A percentile compares a stretch with the other conserved stretches of the same genome.
These are phyloP conservation scores for Solanum chilense DNA, from an alignment of 257 asterid genomes.

Conservation along the genomic window DNA sequence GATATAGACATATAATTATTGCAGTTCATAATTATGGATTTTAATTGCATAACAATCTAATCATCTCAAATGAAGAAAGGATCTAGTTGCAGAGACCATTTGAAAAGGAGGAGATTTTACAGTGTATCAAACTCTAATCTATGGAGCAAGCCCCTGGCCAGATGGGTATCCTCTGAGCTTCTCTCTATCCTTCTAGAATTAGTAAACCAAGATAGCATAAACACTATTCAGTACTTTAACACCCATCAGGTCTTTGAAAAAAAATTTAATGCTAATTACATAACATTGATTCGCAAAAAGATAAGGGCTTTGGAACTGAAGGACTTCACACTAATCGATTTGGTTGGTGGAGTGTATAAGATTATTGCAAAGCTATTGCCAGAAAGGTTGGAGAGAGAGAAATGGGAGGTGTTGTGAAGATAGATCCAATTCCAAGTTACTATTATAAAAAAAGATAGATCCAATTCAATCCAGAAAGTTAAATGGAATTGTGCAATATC, in stretches of 20 bases:
- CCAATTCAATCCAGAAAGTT: no score
- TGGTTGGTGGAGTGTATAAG: background rate
- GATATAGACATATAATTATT: background rate
- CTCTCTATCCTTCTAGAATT: background rate
- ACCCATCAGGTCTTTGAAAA: background rate
- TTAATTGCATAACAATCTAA: background rate
- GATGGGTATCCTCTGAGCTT: background rate
- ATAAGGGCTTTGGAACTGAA: background rate
- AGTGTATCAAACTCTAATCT: background rate
- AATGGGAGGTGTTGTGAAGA: no score
- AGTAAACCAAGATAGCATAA: background rate
- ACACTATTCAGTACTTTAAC: background rate
- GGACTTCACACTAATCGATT: background rate
- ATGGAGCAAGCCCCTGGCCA: background rate
- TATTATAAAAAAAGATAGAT: no score
- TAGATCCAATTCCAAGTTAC: no score
- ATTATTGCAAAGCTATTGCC: background rate
- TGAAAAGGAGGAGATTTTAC: background rate
- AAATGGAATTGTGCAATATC: no score
- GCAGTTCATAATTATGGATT: background rate
- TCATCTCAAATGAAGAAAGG: background rate
- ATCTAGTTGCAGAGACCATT: background rate
- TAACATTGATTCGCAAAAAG: background rate
- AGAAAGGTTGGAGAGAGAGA: background rate
- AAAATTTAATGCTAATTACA: background rate